Conservation (phyloP, 768 basidiomycete species). For the Lanmaoa rubissima region DNA sequence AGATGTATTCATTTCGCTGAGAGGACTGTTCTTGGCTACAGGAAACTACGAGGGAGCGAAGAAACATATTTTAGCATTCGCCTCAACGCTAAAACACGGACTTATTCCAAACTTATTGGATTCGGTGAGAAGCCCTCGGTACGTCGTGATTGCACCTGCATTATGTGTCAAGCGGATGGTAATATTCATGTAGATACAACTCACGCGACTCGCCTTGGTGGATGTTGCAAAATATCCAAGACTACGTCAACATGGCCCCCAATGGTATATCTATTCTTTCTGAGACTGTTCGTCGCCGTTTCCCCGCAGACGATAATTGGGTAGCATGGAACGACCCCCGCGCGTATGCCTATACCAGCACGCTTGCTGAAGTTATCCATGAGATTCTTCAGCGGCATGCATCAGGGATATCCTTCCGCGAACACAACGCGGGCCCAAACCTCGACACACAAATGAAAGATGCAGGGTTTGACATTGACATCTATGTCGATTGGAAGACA, state of each 20-base stretch:
- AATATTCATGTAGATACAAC: slow-evolving; percentile 62
- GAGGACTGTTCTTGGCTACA: slow-evolving; percentile 91
- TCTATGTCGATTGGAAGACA: slow-evolving; percentile 94
- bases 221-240: slow-evolving; percentile 98
- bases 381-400: slow-evolving; percentile 95
- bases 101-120: slow-evolving; percentile 95
- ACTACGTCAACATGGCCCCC: slow-evolving; percentile 82
- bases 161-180: background rate
- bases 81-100: slow-evolving; percentile 91
- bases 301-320: slow-evolving; percentile 93
- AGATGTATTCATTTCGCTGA: slow-evolving; percentile 89
- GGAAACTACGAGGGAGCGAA: slow-evolving; percentile 85
- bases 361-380: slow-evolving; percentile 93
- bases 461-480: slow-evolving; percentile 89
- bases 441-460: slow-evolving; percentile 97
- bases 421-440: slow-evolving; percentile 94
- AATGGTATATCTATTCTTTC: slow-evolving; percentile 78
- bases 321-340: slow-evolving; percentile 84
- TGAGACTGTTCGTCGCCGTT: slow-evolving; percentile 86
- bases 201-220: slow-evolving; percentile 99
- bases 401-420: slow-evolving; percentile 88
- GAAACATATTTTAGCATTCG: slow-evolving; percentile 90
- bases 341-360: slow-evolving; percentile 80
- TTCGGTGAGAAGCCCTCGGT: slow-evolving; percentile 82
- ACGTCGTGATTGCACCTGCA: slow-evolving; percentile 17